These are phyloP conservation scores for Moringa oleifera DNA, from an alignment of 345 rosid genomes.

Conservation along the genomic window DNA sequence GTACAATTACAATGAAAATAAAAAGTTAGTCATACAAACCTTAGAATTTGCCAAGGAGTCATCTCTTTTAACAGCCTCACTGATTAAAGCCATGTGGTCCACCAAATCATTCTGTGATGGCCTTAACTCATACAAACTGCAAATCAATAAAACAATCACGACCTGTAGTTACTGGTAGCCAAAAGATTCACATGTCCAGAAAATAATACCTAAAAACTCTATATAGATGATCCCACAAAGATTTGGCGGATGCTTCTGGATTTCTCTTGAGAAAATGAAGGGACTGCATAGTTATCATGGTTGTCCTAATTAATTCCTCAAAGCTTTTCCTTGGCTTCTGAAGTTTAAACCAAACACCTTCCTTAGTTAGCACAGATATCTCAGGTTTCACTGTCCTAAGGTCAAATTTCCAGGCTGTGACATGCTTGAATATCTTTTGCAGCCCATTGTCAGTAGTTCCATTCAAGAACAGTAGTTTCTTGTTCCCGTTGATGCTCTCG, in stretches of 20 bases:
- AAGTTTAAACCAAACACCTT: slow-evolving; percentile 55
- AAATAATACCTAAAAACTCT: slow-evolving; percentile 47
- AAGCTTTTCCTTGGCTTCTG: slow-evolving; percentile 77
- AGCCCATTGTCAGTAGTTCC: slow-evolving; percentile 65
- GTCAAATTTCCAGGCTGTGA: slow-evolving; percentile 73
- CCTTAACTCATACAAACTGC: slow-evolving; percentile 55
- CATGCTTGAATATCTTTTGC: slow-evolving; percentile 43
- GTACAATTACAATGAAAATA: slow-evolving; percentile 6
- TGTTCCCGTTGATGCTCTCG: slow-evolving; percentile 24
- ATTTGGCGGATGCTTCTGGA: slow-evolving; percentile 46
- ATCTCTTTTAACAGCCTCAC: slow-evolving; percentile 60
- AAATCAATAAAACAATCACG: slow-evolving; percentile 14
- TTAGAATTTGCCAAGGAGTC: slow-evolving; percentile 46
- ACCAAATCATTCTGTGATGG: slow-evolving; percentile 81
- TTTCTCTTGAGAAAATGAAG: slow-evolving; percentile 52
- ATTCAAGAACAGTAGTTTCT: slow-evolving; percentile 36
- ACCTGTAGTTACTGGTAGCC: background rate
- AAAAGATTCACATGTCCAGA: background rate
- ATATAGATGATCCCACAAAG: slow-evolving; percentile 60
- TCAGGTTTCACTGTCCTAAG: slow-evolving; percentile 43
- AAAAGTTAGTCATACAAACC: slow-evolving; percentile 34
- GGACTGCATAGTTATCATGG: slow-evolving; percentile 48
- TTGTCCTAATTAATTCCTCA: slow-evolving; percentile 43
- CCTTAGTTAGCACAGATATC: slow-evolving; percentile 61
- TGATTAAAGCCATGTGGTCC: slow-evolving; percentile 51